Evolutionary conservation across 306 rosid species (phyloP), one percentile per base, ranked within the genome.

Genomic region (Abrus pulchellus): DNA sequence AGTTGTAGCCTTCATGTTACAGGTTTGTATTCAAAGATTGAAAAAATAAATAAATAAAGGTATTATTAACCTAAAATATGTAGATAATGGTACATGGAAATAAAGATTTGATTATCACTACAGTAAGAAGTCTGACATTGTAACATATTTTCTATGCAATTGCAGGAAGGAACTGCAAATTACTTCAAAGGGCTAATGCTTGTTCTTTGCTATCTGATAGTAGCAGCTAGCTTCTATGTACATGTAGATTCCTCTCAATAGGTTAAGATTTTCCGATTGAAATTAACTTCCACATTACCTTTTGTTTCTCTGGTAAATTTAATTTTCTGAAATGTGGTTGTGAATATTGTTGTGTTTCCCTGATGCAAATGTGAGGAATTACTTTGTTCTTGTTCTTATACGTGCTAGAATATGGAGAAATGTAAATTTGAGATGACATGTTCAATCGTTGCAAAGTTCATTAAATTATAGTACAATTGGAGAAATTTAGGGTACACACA

Each of bases 181-280:
- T 91, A 93, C 85, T 88, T 93, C 76, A 91, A 91, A 63, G 97
- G 97, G 60, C 83, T 93, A 62, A 88, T 91, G 97, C 93, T 93
- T 68, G 82, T 93, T 63, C 89, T 93, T 27, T 91, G 94, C 86
- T 93, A 93, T 87, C 89, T 93, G 78, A 91, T 93, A 79, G 93
- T 91, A 6, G 93, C 93, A 30, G 97, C 94, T 29, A 88, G 97
- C 78, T 91, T 93, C 71, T 91, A 88, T 84, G 97, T 93, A 77
- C 97, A 93, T 45, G 87, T 83, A 11, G 97, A 91, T 79, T 84
- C 90, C 57, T 32, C 82, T 34, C 75, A 36, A 65, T 61, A 49
- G 90, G 83, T 80, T 20, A 56, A 80, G 66, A 41, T 34, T 63
- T 11, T 60, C 9, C 57, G 57, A 43, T 3, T 29, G 1, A 32